phyloP scores from a whole-genome alignment of 2,329 filamentous ascomycete genomes.

The Ceratocystis papillata region DNA sequence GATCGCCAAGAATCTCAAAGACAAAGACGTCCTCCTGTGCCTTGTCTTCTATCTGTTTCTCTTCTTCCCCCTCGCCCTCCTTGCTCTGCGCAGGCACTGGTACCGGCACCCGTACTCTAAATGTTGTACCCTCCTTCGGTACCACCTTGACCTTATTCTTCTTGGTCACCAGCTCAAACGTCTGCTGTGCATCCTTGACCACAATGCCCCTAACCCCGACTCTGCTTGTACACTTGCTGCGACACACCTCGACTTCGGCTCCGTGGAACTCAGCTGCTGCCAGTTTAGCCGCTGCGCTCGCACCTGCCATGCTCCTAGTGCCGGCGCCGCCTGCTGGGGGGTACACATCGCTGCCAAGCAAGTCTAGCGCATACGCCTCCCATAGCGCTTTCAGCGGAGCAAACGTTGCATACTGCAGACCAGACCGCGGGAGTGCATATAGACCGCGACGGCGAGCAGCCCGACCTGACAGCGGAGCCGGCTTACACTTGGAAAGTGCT shows the following conservation, averaged over 20 bases:
- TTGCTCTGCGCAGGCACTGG: constrained; percentile 23
- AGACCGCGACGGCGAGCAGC: constrained; percentile 64
- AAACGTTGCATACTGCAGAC: constrained; percentile 55
- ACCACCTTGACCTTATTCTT: constrained; percentile 62
- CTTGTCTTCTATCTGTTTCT: neutral
- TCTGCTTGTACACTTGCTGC: constrained; percentile 67
- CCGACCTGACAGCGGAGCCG: constrained; percentile 65
- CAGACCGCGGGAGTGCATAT: constrained; percentile 45
- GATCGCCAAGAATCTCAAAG: constrained; percentile 79
- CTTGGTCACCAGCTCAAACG: constrained; percentile 71
- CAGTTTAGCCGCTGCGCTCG: constrained; percentile 59
- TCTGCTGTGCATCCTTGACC: constrained; percentile 74
- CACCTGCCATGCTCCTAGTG: constrained; percentile 48
- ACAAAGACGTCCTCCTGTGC: constrained; percentile 38
- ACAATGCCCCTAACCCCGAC: constrained; percentile 82
- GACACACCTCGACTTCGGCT: constrained; percentile 67
- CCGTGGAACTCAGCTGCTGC: constrained; percentile 86
- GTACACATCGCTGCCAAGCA: constrained; percentile 49
- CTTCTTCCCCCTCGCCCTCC: constrained; percentile 3
- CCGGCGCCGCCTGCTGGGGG: constrained; percentile 39
- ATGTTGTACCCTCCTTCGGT: constrained; percentile 83
- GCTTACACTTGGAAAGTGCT: constrained; percentile 29
- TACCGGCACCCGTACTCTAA: constrained; percentile 60
- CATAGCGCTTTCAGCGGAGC: constrained; percentile 67
- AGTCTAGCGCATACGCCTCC: constrained; percentile 72